A percentile compares a stretch with the other conserved stretches of the same genome.
phyloP scores from a whole-genome alignment of 768 basidiomycete species.

The Naganishia vaughanmartiniae region DNA sequence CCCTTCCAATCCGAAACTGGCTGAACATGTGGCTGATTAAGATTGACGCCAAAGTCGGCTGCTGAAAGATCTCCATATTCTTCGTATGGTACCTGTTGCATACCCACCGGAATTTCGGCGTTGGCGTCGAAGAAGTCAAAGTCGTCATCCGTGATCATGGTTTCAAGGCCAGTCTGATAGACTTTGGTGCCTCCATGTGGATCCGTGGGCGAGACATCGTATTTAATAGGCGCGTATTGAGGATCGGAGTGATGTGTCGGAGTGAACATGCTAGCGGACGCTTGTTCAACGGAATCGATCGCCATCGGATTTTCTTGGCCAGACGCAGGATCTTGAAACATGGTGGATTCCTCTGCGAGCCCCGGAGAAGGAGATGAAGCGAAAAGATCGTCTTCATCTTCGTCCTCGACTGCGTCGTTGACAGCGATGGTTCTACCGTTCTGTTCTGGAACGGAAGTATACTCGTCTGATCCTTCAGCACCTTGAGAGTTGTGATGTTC shows the following conservation, averaged over 20 bases:
- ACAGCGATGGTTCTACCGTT: background rate
- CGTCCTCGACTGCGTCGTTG: background rate
- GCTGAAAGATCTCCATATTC: background rate
- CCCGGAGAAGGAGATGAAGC: slow-evolving; percentile 15
- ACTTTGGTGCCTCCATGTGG: slow-evolving; percentile 16
- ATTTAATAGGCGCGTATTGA: background rate
- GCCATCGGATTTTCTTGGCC: slow-evolving; percentile 5
- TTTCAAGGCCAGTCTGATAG: background rate
- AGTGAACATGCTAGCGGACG: slow-evolving; percentile 24
- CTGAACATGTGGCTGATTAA: background rate
- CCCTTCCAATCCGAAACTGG: background rate
- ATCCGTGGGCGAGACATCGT: slow-evolving; percentile 27
- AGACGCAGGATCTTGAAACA: slow-evolving; percentile 1
- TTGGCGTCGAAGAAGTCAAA: slow-evolving; percentile 38
- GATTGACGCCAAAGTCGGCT: slow-evolving; percentile 7
- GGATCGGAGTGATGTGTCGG: slow-evolving; percentile 8
- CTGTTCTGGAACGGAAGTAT: background rate
- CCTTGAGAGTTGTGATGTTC: background rate
- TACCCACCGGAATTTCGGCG: background rate
- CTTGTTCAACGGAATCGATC: slow-evolving; percentile 29
- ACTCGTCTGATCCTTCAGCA: background rate
- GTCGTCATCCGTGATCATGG: slow-evolving; percentile 40
- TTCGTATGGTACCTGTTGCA: background rate
- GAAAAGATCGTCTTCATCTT: slow-evolving; percentile 20
- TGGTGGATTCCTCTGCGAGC: background rate